Evolutionary conservation across 1,284 basidiomycete species (phyloP).

Genomic region (Tylopilus sp.): DNA sequence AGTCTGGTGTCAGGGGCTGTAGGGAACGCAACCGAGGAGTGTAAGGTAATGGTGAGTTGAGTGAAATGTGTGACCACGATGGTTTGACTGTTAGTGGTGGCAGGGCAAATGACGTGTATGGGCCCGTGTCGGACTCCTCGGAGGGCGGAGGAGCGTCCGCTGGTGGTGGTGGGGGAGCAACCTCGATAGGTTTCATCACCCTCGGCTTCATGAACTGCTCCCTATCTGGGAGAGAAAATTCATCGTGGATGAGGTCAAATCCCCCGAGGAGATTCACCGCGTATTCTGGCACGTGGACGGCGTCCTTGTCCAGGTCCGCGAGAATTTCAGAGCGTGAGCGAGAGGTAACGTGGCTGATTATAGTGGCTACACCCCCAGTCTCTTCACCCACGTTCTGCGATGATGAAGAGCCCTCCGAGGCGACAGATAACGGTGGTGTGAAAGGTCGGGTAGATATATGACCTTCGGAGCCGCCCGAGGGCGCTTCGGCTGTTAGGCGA

Average conservation of each 20-base stretch:
- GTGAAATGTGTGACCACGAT: conserved; percentile 20
- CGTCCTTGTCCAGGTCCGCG: conserved; percentile 29
- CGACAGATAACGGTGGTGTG: conserved; percentile 29
- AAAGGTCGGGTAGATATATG: conserved; percentile 23
- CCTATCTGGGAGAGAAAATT: conserved; percentile 30
- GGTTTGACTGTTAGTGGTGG: conserved; percentile 25
- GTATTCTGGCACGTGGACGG: conserved; percentile 30
- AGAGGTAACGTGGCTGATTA: conserved; percentile 29
- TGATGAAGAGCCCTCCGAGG: conserved; percentile 26
- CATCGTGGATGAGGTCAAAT: conserved; percentile 31
- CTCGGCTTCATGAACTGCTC: conserved; percentile 29
- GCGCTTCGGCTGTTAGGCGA: conserved; percentile 22
- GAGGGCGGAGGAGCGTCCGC: conserved; percentile 20
- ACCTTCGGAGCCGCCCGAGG: conserved; percentile 23
- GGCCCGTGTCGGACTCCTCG: conserved; percentile 33
- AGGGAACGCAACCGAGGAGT: conserved; percentile 26
- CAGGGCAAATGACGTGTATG: conserved; percentile 32
- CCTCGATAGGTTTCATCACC: conserved; percentile 31
- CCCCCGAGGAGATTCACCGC: conserved; percentile 32
- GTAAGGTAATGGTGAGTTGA: conserved; percentile 21
- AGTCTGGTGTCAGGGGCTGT: conserved; percentile 30
- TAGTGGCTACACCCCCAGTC: conserved; percentile 26
- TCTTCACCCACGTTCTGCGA: conserved; percentile 19
- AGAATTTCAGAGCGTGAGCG: conserved; percentile 32
- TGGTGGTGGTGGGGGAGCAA: conserved; percentile 24